A percentile compares a stretch with the other conserved stretches of the same genome.
These are phyloP conservation scores for Phalaenopsis hybrid DNA, from an alignment of 116 monocot species.

Conservation along the genomic window DNA sequence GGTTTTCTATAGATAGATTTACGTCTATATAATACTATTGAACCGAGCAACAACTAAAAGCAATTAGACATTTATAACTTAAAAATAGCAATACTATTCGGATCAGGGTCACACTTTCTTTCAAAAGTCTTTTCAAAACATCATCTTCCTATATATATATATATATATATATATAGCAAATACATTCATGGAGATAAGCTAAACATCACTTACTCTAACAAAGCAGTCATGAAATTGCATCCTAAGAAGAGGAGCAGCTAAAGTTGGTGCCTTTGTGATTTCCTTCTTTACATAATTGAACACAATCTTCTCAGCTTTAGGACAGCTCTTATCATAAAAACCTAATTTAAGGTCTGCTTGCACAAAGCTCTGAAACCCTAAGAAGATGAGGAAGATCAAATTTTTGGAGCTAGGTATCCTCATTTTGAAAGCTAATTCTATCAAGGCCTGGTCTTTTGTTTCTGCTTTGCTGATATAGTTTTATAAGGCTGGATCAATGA, in stretches of 20 bases:
- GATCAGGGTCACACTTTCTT: too few species aligned
- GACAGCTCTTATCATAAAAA: conserved; percentile 60
- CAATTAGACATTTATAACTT: not conserved
- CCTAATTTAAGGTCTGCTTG: conserved; percentile 35
- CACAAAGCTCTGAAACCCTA: not conserved
- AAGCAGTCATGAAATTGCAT: conserved; percentile 94
- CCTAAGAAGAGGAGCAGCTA: conserved; percentile 43
- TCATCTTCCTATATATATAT: not conserved
- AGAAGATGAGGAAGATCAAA: not conserved
- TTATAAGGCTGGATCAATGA: not conserved
- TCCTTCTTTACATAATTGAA: conserved; percentile 40
- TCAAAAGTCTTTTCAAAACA: too few species aligned
- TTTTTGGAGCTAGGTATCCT: not conserved
- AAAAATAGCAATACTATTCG: not conserved
- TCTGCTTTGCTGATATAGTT: not conserved
- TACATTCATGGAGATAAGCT: not conserved
- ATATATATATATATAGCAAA: not conserved
- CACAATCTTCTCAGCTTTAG: conserved; percentile 57
- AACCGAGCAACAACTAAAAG: too few species aligned
- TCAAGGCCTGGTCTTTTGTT: not conserved
- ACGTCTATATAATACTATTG: too few species aligned
- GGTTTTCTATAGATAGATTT: too few species aligned
- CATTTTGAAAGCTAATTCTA: not conserved
- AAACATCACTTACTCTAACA: conserved; percentile 43
- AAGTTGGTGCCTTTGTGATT: conserved; percentile 44